These are phyloP conservation scores for Glutinoglossum americanum DNA, from an alignment of 495 filamentous ascomycete species.

Conservation along the genomic window DNA sequence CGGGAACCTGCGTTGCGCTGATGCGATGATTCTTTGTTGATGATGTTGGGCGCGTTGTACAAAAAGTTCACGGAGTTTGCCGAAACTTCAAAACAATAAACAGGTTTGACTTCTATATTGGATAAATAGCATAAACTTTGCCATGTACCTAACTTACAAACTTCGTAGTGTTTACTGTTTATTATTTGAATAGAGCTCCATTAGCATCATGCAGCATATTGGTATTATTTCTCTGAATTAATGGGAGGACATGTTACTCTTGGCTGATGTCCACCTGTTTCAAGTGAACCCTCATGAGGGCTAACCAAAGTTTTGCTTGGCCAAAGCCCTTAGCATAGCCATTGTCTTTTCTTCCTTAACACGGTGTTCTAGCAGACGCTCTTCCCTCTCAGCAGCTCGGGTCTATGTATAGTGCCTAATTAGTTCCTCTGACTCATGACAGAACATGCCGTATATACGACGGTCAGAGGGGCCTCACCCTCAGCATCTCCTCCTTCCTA, in stretches of 20 bases:
- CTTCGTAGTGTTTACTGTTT: no score
- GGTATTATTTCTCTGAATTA: no score
- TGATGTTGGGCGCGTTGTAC: neutral
- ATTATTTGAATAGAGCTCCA: no score
- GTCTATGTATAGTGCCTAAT: conserved; percentile 8
- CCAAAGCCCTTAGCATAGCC: conserved; percentile 40
- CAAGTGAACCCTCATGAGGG: neutral
- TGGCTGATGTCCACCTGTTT: neutral
- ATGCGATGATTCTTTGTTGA: neutral
- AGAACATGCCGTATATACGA: neutral
- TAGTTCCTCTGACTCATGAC: neutral
- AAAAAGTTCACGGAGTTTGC: neutral
- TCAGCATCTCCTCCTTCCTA: conserved; percentile 37
- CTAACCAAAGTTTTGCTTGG: conserved; percentile 16
- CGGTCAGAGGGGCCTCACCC: conserved; percentile 15
- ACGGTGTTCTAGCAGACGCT: conserved; percentile 30
- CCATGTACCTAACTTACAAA: no score
- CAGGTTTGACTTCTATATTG: neutral
- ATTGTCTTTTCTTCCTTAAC: conserved; percentile 45
- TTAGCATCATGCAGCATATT: no score
- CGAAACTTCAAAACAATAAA: neutral
- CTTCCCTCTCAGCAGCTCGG: conserved; percentile 39
- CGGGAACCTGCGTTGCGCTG: neutral
- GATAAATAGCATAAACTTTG: neutral
- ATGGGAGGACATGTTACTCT: neutral